These are phyloP conservation scores for Aspergillus novoparasiticus DNA, from an alignment of 2,329 filamentous ascomycete genomes.

Conservation along the genomic window DNA sequence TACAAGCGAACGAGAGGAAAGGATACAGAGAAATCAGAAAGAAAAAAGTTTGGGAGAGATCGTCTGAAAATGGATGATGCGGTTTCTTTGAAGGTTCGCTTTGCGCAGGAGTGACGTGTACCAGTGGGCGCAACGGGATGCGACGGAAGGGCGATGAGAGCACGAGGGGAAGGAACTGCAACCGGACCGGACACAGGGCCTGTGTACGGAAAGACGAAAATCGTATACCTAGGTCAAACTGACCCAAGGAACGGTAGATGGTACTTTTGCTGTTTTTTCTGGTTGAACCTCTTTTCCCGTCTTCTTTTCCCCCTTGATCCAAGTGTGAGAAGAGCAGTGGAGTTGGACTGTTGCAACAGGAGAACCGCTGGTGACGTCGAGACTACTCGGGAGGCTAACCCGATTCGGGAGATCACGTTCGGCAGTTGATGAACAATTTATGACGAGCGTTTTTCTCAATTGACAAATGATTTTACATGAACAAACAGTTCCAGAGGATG, in stretches of 20 bases:
- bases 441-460: neutral
- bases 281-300: neutral
- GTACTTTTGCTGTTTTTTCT: neutral
- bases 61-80: constrained; percentile 14
- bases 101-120: constrained; percentile 41
- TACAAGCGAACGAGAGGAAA: neutral
- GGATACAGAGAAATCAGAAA: neutral
- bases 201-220: constrained; percentile 9
- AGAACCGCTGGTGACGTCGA: constrained; percentile 26
- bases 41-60: constrained; percentile 7
- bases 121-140: constrained; percentile 25
- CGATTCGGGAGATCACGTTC: constrained; percentile 17
- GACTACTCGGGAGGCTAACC: constrained; percentile 19
- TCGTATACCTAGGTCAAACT: neutral
- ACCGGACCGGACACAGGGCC: constrained; percentile 17
- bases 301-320: neutral
- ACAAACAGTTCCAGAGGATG: neutral
- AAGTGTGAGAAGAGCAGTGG: neutral
- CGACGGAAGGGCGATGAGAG: constrained; percentile 26
- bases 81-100: constrained; percentile 18
- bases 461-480: neutral
- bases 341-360: constrained; percentile 3
- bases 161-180: constrained; percentile 19
- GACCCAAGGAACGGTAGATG: constrained; percentile 4
- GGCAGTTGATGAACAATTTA: constrained; percentile 10